Percentiles rank a stretch among this genome's conserved stretches.
Evolutionary conservation across 2,329 filamentous ascomycete species (phyloP).

Genomic region (Scortechinia acanthostroma): DNA sequence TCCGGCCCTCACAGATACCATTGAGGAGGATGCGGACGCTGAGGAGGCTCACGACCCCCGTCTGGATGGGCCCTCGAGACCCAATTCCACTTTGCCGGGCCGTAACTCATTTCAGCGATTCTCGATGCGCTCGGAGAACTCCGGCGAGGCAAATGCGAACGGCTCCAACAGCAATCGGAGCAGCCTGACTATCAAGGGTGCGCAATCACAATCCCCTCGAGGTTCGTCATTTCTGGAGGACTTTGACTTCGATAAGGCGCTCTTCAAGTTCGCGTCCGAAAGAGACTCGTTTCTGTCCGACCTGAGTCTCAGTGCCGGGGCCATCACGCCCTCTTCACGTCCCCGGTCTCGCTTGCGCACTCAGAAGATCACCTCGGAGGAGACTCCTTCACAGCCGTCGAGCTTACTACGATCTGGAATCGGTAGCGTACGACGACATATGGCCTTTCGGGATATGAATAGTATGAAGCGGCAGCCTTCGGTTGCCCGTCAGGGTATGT

Average conservation of each 20-base stretch:
- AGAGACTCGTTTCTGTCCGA: conserved; percentile 90
- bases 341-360: conserved; percentile 70
- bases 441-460: conserved; percentile 91
- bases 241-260: conserved; percentile 86
- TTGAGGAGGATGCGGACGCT: conserved; percentile 1
- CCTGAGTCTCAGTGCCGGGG: conserved; percentile 78
- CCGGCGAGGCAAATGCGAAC: conserved; percentile 4
- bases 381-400: not conserved
- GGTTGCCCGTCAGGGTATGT: conserved; percentile 67
- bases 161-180: conserved; percentile 7
- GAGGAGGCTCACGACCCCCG: conserved; percentile 5
- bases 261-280: conserved; percentile 92
- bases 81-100: conserved; percentile 2
- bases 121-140: conserved; percentile 7
- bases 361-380: conserved; percentile 49
- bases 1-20: conserved; percentile 1
- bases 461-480: conserved; percentile 83
- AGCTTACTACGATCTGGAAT: conserved; percentile 35
- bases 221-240: conserved; percentile 15
- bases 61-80: not conserved
- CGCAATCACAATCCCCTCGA: conserved; percentile 9
- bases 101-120: conserved; percentile 4
- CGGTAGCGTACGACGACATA: conserved; percentile 85
- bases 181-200: conserved; percentile 4
- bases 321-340: conserved; percentile 62